Conservation (phyloP, 2,329 filamentous ascomycete genomes). For the Xylariaceae sp. region DNA sequence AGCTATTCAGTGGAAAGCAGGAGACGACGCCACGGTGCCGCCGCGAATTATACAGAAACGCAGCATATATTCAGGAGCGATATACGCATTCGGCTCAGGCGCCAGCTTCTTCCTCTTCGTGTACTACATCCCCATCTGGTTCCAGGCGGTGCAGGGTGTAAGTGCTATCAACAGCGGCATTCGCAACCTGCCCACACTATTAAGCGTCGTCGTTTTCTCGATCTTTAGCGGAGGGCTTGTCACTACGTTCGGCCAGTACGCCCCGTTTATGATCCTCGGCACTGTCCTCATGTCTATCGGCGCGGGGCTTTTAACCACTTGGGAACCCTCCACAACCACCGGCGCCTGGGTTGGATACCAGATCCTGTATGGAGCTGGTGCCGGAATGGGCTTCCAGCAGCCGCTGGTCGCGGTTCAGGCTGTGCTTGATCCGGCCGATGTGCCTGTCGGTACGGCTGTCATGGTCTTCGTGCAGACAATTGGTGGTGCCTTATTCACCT, state of each 20-base stretch:
- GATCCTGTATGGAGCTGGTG: slow-evolving; percentile 46
- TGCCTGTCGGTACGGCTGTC: no score
- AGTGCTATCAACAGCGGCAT: slow-evolving; percentile 45
- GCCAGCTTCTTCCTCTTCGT: slow-evolving; percentile 35
- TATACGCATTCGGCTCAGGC: slow-evolving; percentile 44
- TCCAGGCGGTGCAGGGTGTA: slow-evolving; percentile 51
- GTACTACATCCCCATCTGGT: slow-evolving; percentile 50
- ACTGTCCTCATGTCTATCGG: slow-evolving; percentile 41
- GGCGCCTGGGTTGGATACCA: slow-evolving; percentile 51
- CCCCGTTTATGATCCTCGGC: slow-evolving; percentile 47
- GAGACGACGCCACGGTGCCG: slow-evolving; percentile 47
- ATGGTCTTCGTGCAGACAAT: no score
- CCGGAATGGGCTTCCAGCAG: slow-evolving; percentile 48
- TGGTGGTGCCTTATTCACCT: no score
- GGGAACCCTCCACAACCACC: slow-evolving; percentile 38
- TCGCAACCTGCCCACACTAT: slow-evolving; percentile 46
- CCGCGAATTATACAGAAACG: slow-evolving; percentile 45
- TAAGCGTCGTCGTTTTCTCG: slow-evolving; percentile 43
- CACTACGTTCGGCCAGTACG: slow-evolving; percentile 50
- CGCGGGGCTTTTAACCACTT: slow-evolving; percentile 48
- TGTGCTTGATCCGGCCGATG: no score
- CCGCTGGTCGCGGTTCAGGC: no score
- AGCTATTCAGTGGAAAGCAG: slow-evolving; percentile 41
- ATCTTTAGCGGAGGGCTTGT: slow-evolving; percentile 43
- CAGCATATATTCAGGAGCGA: slow-evolving; percentile 38